Evolutionary conservation across 2,329 filamentous ascomycete genomes (phyloP).

Genomic region (Cylindrodendrum hubeiense): DNA sequence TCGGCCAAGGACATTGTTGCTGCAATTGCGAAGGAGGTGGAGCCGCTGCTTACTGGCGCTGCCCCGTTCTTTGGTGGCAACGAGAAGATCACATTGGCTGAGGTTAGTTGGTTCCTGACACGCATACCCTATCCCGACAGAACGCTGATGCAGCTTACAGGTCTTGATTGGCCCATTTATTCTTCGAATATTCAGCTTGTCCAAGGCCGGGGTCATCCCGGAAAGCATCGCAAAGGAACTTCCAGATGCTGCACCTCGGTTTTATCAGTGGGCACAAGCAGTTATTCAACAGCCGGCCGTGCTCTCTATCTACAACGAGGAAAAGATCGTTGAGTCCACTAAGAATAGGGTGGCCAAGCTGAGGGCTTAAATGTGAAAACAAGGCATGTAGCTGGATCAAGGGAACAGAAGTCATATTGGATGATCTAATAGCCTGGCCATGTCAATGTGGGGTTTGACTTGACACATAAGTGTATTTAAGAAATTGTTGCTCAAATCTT

Average conservation of each 20-base stretch:
- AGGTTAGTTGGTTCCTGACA: conserved; percentile 63
- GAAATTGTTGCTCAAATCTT: no score
- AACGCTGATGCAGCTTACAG: conserved; percentile 49
- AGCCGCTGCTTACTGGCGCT: conserved; percentile 72
- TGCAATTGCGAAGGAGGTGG: conserved; percentile 76
- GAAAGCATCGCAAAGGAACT: conserved; percentile 59
- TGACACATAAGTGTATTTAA: no score
- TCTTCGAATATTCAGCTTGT: conserved; percentile 67
- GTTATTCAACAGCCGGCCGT: conserved; percentile 75
- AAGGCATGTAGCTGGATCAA: background rate
- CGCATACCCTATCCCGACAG: rapidly evolving
- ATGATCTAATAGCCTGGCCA: background rate
- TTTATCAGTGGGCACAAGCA: conserved; percentile 74
- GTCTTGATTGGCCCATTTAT: conserved; percentile 76
- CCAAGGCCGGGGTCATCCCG: conserved; percentile 68
- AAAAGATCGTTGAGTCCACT: conserved; percentile 29
- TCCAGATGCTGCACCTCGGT: conserved; percentile 70
- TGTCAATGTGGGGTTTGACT: no score
- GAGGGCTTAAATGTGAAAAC: conserved; percentile 3
- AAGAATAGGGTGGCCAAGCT: conserved; percentile 38
- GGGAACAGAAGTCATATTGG: background rate
- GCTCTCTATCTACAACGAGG: conserved; percentile 70
- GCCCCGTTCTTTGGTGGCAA: conserved; percentile 75
- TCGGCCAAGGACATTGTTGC: conserved; percentile 65
- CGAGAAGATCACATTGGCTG: conserved; percentile 76